Conservation (phyloP, 1,284 basidiomycete genomes). For the Inonotus hispidus region DNA sequence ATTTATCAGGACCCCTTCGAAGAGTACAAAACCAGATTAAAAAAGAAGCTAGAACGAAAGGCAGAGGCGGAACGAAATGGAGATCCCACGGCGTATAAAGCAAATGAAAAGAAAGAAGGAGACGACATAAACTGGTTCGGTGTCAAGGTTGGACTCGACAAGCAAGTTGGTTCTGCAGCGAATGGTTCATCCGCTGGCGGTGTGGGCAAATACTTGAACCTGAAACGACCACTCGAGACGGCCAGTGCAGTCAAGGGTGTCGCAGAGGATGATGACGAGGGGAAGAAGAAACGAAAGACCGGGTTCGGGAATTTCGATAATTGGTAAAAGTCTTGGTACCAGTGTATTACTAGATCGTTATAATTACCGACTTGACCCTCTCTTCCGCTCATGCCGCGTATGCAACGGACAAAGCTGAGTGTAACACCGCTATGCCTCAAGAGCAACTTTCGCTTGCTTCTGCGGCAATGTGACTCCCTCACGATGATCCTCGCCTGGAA, state of each 20-base stretch:
- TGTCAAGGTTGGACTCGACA: slow-evolving; percentile 57
- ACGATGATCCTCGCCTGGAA: slow-evolving; percentile 28
- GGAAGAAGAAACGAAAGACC: slow-evolving; percentile 66
- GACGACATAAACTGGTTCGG: slow-evolving; percentile 83
- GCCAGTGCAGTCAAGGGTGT: slow-evolving; percentile 15
- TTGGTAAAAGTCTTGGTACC: slow-evolving; percentile 41
- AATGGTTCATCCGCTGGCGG: slow-evolving; percentile 27
- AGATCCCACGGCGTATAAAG: slow-evolving; percentile 15
- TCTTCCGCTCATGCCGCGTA: background rate
- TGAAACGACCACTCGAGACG: slow-evolving; percentile 43
- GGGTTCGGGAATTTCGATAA: slow-evolving; percentile 80
- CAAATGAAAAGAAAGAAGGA: slow-evolving; percentile 39
- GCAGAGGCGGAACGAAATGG: slow-evolving; percentile 47
- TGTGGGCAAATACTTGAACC: slow-evolving; percentile 62
- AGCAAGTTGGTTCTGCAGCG: slow-evolving; percentile 24
- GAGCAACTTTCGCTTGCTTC: slow-evolving; percentile 34
- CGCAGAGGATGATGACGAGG: slow-evolving; percentile 33
- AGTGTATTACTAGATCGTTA: background rate
- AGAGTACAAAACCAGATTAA: slow-evolving; percentile 71
- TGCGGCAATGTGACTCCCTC: slow-evolving; percentile 17
- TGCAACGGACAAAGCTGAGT: background rate
- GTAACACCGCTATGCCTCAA: slow-evolving; percentile 36
- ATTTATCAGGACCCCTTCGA: slow-evolving; percentile 87
- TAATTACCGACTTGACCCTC: background rate
- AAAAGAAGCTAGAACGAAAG: slow-evolving; percentile 66